phyloP scores from a whole-genome alignment of 73 alveolate genomes.

The Uronychia setigera region DNA sequence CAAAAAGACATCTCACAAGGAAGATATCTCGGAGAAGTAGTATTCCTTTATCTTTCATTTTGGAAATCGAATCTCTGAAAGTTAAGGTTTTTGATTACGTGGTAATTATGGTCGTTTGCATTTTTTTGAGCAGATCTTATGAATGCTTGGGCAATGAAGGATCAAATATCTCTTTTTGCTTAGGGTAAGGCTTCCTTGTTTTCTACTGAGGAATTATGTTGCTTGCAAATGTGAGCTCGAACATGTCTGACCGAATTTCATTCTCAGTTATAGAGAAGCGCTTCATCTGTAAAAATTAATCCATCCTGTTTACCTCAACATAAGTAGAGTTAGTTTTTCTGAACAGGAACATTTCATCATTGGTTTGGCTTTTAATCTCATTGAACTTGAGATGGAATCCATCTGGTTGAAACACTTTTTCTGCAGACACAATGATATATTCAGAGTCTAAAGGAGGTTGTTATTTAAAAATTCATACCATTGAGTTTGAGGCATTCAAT shows the following conservation, averaged over 20 bases:
- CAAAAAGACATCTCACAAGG: slow-evolving; percentile 46
- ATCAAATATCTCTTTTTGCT: background rate
- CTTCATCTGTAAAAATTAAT: too few relatives aligned
- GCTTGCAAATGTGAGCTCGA: background rate
- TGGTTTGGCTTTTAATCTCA: slow-evolving; percentile 15
- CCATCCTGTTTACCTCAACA: too few relatives aligned
- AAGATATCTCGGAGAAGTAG: slow-evolving; percentile 34
- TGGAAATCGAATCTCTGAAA: background rate
- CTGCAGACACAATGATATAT: background rate
- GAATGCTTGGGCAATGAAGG: background rate
- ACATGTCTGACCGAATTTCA: background rate
- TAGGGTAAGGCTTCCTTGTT: background rate
- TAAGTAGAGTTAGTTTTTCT: slow-evolving; percentile 20
- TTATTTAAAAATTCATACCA: background rate
- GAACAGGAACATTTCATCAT: slow-evolving; percentile 32
- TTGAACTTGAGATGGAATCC: slow-evolving; percentile 31
- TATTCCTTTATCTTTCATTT: slow-evolving; percentile 28
- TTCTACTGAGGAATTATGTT: background rate
- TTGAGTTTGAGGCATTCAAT: slow-evolving; percentile 1
- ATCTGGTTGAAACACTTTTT: slow-evolving; percentile 6
- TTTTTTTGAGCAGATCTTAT: background rate
- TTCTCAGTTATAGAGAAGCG: background rate
- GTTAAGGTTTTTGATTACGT: background rate
- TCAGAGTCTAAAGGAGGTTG: background rate
- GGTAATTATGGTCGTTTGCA: background rate